phyloP scores from a whole-genome alignment of 768 basidiomycete species.

The Boletus reticuloceps region DNA sequence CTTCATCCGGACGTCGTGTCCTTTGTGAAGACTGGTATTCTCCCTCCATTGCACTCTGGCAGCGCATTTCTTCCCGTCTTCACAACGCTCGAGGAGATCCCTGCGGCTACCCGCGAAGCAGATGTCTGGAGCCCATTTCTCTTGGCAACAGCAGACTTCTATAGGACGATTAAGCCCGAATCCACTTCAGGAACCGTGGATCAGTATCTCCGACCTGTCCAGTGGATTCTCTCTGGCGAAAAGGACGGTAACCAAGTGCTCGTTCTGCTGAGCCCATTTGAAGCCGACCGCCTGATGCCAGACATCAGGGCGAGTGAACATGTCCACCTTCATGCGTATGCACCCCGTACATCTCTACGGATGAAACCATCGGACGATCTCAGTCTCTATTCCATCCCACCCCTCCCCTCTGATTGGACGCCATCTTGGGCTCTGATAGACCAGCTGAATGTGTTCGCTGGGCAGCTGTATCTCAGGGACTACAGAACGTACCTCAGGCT shows the following conservation, averaged over 20 bases:
- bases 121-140: slow-evolving; percentile 2
- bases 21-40: slow-evolving; percentile 29
- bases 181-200: background rate
- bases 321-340: slow-evolving; percentile 39
- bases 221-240: slow-evolving; percentile 18
- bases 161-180: slow-evolving; percentile 3
- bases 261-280: slow-evolving; percentile 14
- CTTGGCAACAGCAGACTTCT: slow-evolving; percentile 12
- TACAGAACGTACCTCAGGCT: slow-evolving; percentile 12
- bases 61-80: background rate
- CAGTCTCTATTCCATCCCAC: slow-evolving; percentile 4
- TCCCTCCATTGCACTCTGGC: slow-evolving; percentile 1
- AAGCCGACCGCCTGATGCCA: slow-evolving; percentile 38
- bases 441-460: too few relatives aligned
- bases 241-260: slow-evolving; percentile 7
- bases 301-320: slow-evolving; percentile 31
- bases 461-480: too few relatives aligned
- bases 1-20: slow-evolving; percentile 1
- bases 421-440: background rate
- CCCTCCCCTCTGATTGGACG: background rate
- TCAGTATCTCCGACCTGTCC: slow-evolving; percentile 16
- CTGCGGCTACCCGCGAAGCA: slow-evolving; percentile 14
- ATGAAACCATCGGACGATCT: slow-evolving; percentile 38
- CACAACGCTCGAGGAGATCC: slow-evolving; percentile 1
- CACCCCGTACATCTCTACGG: slow-evolving; percentile 33